Percentiles rank a stretch among this genome's conserved stretches.
Conservation (phyloP, 2,329 filamentous ascomycete genomes). For the Tolypocladium album region DNA sequence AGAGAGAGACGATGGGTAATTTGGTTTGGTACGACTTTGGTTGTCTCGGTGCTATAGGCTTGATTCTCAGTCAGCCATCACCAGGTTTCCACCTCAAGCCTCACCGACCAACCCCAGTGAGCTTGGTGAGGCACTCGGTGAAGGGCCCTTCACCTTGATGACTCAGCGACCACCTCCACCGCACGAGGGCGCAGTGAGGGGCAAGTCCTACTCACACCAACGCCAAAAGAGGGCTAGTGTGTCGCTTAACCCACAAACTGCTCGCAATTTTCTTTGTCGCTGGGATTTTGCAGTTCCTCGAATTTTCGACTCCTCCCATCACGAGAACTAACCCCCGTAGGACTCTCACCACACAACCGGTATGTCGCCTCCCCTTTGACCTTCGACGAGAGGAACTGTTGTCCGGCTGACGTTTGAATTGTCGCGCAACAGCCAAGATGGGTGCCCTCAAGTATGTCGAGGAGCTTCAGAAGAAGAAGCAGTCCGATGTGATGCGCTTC, state of each 20-base stretch:
- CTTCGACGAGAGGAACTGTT: not conserved
- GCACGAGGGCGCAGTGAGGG: conserved; percentile 9
- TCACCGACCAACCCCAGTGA: not conserved
- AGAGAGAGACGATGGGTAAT: not conserved
- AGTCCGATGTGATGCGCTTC: conserved; percentile 99
- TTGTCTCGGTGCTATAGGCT: not conserved
- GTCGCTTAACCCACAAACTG: conserved; percentile 28
- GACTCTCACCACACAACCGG: conserved; percentile 24
- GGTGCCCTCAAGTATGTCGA: conserved; percentile 99
- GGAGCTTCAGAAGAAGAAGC: conserved; percentile 99
- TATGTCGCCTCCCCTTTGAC: conserved; percentile 14
- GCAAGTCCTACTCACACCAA: conserved; percentile 18
- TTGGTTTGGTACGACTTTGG: not conserved
- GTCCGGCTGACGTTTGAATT: not conserved
- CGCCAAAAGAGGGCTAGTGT: conserved; percentile 13
- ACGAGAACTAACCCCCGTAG: conserved; percentile 26
- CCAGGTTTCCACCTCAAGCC: too few relatives aligned
- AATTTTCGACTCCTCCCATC: conserved; percentile 20
- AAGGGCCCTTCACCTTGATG: conserved; percentile 1
- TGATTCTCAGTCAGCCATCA: not conserved
- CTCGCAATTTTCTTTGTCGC: conserved; percentile 24
- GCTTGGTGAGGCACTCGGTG: not conserved
- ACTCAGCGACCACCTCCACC: not conserved
- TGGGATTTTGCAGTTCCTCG: conserved; percentile 11
- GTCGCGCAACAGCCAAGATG: conserved; percentile 56